Conservation (phyloP, 2,329 filamentous ascomycete genomes). For the Didymella arachidicola region DNA sequence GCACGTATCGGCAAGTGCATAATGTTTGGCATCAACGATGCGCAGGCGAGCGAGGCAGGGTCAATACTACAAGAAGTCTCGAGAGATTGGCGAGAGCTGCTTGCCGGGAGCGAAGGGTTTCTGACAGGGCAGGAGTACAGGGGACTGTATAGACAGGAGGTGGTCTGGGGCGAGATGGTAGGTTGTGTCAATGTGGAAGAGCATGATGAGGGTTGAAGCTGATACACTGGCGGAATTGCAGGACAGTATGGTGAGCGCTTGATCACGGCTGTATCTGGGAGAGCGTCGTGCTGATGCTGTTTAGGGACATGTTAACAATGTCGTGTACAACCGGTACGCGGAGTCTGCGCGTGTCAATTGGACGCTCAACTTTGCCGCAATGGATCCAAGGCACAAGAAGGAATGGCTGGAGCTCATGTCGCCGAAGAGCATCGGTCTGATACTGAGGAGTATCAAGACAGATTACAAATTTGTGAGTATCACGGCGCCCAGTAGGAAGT, state of each 20-base stretch:
- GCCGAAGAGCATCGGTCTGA: constrained; percentile 72
- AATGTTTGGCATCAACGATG: constrained; percentile 70
- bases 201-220: constrained; percentile 10
- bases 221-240: constrained; percentile 28
- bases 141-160: constrained; percentile 70
- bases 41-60: constrained; percentile 66
- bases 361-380: constrained; percentile 71
- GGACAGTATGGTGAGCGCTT: constrained; percentile 61
- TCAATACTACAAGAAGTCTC: constrained; percentile 67
- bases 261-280: not conserved
- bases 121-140: constrained; percentile 68
- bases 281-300: constrained; percentile 27
- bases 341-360: constrained; percentile 84
- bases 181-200: constrained; percentile 28
- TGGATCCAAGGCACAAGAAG: constrained; percentile 66
- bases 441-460: constrained; percentile 79
- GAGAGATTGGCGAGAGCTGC: constrained; percentile 73
- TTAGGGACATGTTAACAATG: constrained; percentile 83
- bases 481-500: constrained; percentile 7
- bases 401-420: constrained; percentile 76
- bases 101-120: constrained; percentile 79
- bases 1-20: constrained; percentile 76
- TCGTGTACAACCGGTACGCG: constrained; percentile 82
- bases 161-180: constrained; percentile 89
- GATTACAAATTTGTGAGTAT: constrained; percentile 85